Percentiles rank a stretch among this genome's conserved stretches.
Evolutionary conservation across 257 asterid species (phyloP).

Genomic region (Salvia splendens): DNA sequence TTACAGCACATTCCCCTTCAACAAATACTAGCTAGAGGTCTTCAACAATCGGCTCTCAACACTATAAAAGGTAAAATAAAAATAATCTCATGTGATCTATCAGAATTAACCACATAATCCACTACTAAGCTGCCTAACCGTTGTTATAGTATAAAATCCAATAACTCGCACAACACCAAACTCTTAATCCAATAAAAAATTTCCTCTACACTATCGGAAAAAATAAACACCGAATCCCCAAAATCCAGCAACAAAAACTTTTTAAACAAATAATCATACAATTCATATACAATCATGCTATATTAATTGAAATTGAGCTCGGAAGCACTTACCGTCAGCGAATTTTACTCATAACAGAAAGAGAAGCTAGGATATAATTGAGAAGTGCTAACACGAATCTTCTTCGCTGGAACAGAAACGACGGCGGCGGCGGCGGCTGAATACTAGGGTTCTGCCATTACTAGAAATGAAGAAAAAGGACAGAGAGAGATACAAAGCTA

Average conservation of each 20-base stretch:
- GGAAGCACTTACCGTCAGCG: constrained; percentile 47
- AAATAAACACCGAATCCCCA: constrained; percentile 9
- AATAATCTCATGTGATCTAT: neutral
- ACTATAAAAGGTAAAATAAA: neutral
- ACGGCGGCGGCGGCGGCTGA: constrained; percentile 49
- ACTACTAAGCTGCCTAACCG: constrained; percentile 16
- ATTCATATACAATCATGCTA: constrained; percentile 1
- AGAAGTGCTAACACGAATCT: constrained; percentile 4
- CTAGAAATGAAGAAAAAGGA: constrained; percentile 35
- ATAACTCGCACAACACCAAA: constrained; percentile 16
- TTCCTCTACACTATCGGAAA: constrained; percentile 5
- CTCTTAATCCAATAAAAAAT: constrained; percentile 12
- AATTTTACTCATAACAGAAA: neutral
- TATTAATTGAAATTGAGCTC: neutral
- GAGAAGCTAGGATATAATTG: constrained; percentile 9
- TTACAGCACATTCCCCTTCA: constrained; percentile 5
- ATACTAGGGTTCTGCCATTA: constrained; percentile 57
- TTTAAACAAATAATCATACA: neutral
- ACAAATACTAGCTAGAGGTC: constrained; percentile 14
- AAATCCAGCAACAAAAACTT: constrained; percentile 14
- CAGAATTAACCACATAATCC: constrained; percentile 13
- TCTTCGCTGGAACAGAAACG: constrained; percentile 40
- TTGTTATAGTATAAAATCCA: neutral
- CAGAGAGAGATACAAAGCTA: constrained; percentile 29
- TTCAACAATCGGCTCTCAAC: neutral